phyloP scores from a whole-genome alignment of 1,284 basidiomycete species.

The Paramarasmius palmivorus region DNA sequence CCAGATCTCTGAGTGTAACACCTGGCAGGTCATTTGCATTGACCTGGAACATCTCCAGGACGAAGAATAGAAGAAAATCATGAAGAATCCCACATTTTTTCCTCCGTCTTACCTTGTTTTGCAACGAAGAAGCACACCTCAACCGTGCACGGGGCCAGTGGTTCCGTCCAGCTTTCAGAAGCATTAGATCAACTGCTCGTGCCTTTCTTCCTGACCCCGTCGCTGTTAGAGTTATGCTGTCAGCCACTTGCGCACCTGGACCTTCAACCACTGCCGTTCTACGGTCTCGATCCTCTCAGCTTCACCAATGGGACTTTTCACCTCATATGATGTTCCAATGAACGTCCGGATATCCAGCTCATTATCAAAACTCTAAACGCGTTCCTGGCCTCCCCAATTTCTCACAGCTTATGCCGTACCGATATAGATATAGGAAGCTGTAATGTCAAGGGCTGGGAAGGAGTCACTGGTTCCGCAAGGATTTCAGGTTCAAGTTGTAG shows the following conservation, averaged over 20 bases:
- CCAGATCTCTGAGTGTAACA: constrained; percentile 8
- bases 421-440: no score
- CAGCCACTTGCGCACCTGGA: constrained; percentile 11
- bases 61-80: constrained; percentile 9
- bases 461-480: no score
- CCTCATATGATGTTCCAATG: constrained; percentile 5
- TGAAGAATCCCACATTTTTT: not conserved
- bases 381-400: not conserved
- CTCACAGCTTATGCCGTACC: not conserved
- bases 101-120: constrained; percentile 5
- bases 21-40: not conserved
- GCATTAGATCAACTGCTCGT: constrained; percentile 8
- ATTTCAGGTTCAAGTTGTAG: no score
- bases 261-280: not conserved
- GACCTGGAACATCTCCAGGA: constrained; percentile 11
- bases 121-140: constrained; percentile 10
- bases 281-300: constrained; percentile 8
- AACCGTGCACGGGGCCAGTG: constrained; percentile 8
- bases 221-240: constrained; percentile 7
- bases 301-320: not conserved
- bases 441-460: no score
- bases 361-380: not conserved
- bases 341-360: constrained; percentile 5
- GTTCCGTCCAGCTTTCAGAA: constrained; percentile 7
- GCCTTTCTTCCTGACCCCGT: constrained; percentile 5